A percentile compares a stretch with the other conserved stretches of the same genome.
Conservation (phyloP, 495 filamentous ascomycete species). For the Neurospora terricola region DNA sequence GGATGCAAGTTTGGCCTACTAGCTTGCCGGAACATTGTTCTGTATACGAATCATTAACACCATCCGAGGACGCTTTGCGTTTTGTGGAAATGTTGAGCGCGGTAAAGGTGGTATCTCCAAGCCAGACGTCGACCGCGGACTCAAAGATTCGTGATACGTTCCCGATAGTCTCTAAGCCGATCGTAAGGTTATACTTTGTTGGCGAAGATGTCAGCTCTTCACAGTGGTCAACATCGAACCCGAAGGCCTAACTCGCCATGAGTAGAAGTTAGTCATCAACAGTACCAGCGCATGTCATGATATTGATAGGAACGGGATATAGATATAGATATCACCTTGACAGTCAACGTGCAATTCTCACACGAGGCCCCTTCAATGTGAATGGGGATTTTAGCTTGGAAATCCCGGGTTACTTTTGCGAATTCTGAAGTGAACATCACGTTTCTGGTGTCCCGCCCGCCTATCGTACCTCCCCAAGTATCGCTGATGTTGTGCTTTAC, state of each 20-base stretch:
- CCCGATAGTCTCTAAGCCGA: neutral
- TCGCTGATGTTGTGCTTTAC: neutral
- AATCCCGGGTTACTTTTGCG: neutral
- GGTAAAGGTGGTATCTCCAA: neutral
- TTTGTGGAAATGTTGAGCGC: neutral
- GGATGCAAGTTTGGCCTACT: neutral
- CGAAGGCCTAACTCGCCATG: neutral
- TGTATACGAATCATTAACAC: neutral
- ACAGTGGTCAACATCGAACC: neutral
- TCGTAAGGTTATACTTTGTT: neutral
- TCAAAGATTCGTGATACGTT: neutral
- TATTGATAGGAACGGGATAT: neutral
- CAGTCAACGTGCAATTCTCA: neutral
- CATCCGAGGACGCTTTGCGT: neutral
- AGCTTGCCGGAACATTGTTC: neutral
- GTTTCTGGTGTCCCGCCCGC: neutral
- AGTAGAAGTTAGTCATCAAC: neutral
- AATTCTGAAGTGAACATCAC: neutral
- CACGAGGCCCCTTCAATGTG: neutral
- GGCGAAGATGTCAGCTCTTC: neutral
- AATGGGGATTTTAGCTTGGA: neutral
- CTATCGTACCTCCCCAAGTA: neutral
- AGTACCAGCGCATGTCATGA: neutral
- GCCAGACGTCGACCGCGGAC: neutral
- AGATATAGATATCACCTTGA: neutral